These are phyloP conservation scores for Prunus yedoensis DNA, from an alignment of 331 rosid species.

Conservation along the genomic window DNA sequence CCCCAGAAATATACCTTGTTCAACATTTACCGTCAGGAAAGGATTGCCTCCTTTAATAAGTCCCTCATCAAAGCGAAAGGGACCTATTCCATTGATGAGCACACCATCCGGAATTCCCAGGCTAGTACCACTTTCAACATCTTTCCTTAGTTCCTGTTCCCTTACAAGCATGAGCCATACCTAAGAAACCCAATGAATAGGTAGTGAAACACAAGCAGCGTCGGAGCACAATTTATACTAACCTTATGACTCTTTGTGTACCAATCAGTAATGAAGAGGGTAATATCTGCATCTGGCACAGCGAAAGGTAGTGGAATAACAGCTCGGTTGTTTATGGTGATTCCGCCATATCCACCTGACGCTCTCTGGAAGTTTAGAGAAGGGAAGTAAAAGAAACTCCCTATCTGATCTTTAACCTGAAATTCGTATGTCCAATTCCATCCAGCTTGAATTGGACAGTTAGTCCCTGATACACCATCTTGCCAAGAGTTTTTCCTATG, in stretches of 20 bases:
- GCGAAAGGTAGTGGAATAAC: conserved; percentile 77
- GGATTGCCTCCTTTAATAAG: conserved; percentile 60
- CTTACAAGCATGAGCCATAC: conserved; percentile 25
- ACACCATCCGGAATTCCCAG: conserved; percentile 81
- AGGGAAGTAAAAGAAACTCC: conserved; percentile 93
- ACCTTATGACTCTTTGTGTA: conserved; percentile 81
- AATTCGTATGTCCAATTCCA: conserved; percentile 97
- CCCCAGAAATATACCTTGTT: conserved; percentile 59
- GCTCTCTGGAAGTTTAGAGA: conserved; percentile 85
- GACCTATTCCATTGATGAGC: conserved; percentile 82
- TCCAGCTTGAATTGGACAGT: conserved; percentile 93
- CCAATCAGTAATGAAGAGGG: conserved; percentile 83
- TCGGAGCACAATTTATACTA: conserved; percentile 13
- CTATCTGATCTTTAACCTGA: conserved; percentile 96
- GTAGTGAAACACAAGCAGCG: conserved; percentile 8
- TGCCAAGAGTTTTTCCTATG: conserved; percentile 90
- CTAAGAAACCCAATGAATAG: conserved; percentile 7
- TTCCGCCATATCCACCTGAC: conserved; percentile 86
- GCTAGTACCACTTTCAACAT: conserved; percentile 58
- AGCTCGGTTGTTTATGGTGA: conserved; percentile 67
- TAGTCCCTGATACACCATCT: conserved; percentile 90
- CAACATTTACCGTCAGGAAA: conserved; percentile 67
- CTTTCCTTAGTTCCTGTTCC: conserved; percentile 68
- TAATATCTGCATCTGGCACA: conserved; percentile 84
- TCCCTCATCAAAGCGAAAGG: conserved; percentile 61